Percentiles rank a stretch among this genome's conserved stretches.
These are phyloP conservation scores for Hyphodiscus hymeniophilus DNA, from an alignment of 495 filamentous ascomycete genomes.

Conservation along the genomic window DNA sequence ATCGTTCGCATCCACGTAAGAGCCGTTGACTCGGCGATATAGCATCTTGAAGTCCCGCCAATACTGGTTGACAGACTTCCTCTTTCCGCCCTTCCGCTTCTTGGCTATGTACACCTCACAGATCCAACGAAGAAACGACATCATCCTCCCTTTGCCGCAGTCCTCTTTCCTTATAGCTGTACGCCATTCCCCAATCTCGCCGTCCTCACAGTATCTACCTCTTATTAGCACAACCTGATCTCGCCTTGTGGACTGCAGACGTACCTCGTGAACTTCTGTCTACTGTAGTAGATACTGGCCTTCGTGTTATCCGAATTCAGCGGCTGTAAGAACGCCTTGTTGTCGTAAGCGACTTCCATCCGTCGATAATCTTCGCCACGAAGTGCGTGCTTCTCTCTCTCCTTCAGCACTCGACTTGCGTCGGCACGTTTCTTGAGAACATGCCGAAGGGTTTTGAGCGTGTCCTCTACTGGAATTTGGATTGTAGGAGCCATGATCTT, in stretches of 20 bases:
- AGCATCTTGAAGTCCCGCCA: constrained; percentile 22
- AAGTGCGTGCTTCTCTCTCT: constrained; percentile 10
- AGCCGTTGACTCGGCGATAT: constrained; percentile 16
- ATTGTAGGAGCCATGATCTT: constrained; percentile 11
- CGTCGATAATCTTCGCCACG: constrained; percentile 11
- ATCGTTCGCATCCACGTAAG: constrained; percentile 21
- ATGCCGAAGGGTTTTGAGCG: constrained; percentile 9
- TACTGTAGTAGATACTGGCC: constrained; percentile 17
- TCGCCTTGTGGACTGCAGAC: neutral
- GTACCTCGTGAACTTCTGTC: constrained; percentile 15
- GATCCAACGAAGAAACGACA: constrained; percentile 13
- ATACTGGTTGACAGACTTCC: constrained; percentile 13
- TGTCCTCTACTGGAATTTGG: constrained; percentile 6
- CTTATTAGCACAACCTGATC: constrained; percentile 7
- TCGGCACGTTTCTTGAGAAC: constrained; percentile 8
- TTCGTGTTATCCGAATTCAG: constrained; percentile 10
- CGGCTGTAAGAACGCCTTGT: constrained; percentile 4
- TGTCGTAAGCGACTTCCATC: constrained; percentile 1
- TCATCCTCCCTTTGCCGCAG: constrained; percentile 13
- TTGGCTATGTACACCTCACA: constrained; percentile 4
- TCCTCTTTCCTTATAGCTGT: constrained; percentile 9
- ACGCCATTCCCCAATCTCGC: neutral
- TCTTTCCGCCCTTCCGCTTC: constrained; percentile 4
- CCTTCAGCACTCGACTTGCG: constrained; percentile 12
- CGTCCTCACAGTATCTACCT: constrained; percentile 7